Evolutionary conservation across 306 rosid genomes (phyloP).

Genomic region (Begonia peltatifolia): DNA sequence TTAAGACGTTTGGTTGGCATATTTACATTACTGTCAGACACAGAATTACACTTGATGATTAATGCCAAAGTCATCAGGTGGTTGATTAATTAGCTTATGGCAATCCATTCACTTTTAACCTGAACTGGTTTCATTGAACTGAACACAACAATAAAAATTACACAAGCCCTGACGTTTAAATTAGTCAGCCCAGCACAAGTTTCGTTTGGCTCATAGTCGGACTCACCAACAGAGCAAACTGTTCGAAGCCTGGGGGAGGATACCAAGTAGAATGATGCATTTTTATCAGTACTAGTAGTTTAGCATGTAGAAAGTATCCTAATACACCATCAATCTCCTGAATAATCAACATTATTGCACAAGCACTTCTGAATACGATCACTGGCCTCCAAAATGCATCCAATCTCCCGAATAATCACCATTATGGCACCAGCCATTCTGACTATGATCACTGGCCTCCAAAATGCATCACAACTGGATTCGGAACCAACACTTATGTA

Average conservation of each 20-base stretch:
- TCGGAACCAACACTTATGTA: slow-evolving; percentile 19
- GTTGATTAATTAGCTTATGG: slow-evolving; percentile 15
- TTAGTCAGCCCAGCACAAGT: slow-evolving; percentile 10
- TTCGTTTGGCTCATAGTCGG: slow-evolving; percentile 12
- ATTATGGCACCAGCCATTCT: slow-evolving; percentile 15
- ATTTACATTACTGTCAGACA: slow-evolving; percentile 10
- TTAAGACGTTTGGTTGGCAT: slow-evolving; percentile 10
- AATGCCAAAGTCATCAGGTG: slow-evolving; percentile 12
- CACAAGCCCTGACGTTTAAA: slow-evolving; percentile 16
- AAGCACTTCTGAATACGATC: slow-evolving; percentile 13
- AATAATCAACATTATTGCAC: slow-evolving; percentile 17
- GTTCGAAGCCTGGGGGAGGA: slow-evolving; percentile 63
- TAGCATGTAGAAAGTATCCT: slow-evolving; percentile 66
- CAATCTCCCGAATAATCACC: slow-evolving; percentile 38
- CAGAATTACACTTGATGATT: slow-evolving; percentile 11
- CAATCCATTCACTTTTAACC: slow-evolving; percentile 21
- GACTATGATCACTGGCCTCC: slow-evolving; percentile 18
- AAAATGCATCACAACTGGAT: slow-evolving; percentile 17
- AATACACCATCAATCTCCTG: slow-evolving; percentile 48
- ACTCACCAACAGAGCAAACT: slow-evolving; percentile 24
- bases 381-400: slow-evolving; percentile 23
- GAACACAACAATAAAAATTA: slow-evolving; percentile 19
- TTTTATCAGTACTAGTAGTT: slow-evolving; percentile 57
- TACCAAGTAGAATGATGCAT: slow-evolving; percentile 56
- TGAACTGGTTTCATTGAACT: slow-evolving; percentile 13